phyloP scores from a whole-genome alignment of 179 eudicot species.

The Beta macrorhiza region DNA sequence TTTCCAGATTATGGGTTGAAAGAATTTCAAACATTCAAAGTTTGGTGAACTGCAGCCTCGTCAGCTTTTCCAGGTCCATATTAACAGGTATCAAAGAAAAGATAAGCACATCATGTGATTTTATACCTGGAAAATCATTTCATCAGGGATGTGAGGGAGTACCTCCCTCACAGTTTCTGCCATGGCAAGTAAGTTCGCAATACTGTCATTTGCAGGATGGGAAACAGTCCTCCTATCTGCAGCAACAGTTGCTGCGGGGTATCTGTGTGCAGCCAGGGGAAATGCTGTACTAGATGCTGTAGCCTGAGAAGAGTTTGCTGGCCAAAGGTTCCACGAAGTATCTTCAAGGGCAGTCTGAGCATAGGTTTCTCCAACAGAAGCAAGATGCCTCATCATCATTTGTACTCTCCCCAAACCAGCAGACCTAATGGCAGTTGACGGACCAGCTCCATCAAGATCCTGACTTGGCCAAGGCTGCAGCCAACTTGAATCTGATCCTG shows the following conservation, averaged over 20 bases:
- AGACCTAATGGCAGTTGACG: conserved; percentile 62
- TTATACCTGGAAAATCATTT: conserved; percentile 81
- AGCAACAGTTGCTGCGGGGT: conserved; percentile 43
- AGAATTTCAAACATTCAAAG: neutral
- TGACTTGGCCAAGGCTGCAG: conserved; percentile 58
- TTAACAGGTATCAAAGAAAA: neutral
- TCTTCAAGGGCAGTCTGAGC: conserved; percentile 91
- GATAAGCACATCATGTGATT: neutral
- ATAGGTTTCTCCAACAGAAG: conserved; percentile 93
- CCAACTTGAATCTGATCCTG: conserved; percentile 72
- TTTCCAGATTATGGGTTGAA: neutral
- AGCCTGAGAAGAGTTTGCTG: conserved; percentile 70
- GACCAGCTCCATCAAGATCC: conserved; percentile 87
- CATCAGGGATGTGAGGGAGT: conserved; percentile 93
- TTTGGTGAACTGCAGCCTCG: neutral
- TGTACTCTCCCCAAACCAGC: conserved; percentile 80
- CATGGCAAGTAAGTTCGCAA: conserved; percentile 86
- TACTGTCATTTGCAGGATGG: conserved; percentile 47
- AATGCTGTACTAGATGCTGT: conserved; percentile 51
- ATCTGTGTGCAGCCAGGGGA: conserved; percentile 42
- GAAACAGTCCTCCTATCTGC: conserved; percentile 55
- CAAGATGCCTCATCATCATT: conserved; percentile 97
- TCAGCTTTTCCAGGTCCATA: neutral
- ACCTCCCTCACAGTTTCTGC: conserved; percentile 97
- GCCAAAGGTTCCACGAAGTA: conserved; percentile 83